Base-by-base conservation (phyloP, 2,329 filamentous ascomycete genomes). In the Ophiostoma piceae region DNA sequence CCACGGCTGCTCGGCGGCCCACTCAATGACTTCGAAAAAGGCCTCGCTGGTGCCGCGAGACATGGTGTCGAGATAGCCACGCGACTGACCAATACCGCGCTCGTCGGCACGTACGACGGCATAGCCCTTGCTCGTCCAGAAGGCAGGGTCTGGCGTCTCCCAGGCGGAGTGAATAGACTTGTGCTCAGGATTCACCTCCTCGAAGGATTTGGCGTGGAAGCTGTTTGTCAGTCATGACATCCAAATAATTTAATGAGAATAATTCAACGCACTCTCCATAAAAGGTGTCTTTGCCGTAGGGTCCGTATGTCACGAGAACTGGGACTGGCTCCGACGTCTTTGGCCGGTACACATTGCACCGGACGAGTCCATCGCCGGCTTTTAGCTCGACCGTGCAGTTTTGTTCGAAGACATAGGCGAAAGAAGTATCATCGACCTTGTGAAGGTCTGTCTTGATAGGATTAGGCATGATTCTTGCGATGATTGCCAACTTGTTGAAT, bases 221-320 rank as follows among this genome's bases (percentile, higher is more conserved):
- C 77, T 81, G 16, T 1, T 2, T 1, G 4, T 29, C 32, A 32
- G 29, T 41, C 12, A 12, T 14, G 8, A 35, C 35, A 35, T 41
- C 9, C 39, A 41, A 3, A 14, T 29, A 41, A 41, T 41, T 1
- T 14, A 12, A 41, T 29, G 22, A 35, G 54, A 12, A 26, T 16
- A 2, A 12, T 26, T 29, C 3, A 11, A 62, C 72, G 37, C 51
- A 73, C 72, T 73, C 69, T 16, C 81, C 80, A 76, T 91, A 91
- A 26, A 82, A 84, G 47, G 91, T 89, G 74, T 92, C 89, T 74
- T 92, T 92, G 65, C 90, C 89, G 73, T 92, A 92, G 0, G 90
- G 90, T 0, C 89, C 89, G 73, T 92, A 92, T 0, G 89, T 92
- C 1, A 90, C 85, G 9, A 92, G 76, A 0, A 90, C 88, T 0